Evolutionary conservation across 441 rosid genomes (phyloP).

Genomic region (Daphne laureola): DNA sequence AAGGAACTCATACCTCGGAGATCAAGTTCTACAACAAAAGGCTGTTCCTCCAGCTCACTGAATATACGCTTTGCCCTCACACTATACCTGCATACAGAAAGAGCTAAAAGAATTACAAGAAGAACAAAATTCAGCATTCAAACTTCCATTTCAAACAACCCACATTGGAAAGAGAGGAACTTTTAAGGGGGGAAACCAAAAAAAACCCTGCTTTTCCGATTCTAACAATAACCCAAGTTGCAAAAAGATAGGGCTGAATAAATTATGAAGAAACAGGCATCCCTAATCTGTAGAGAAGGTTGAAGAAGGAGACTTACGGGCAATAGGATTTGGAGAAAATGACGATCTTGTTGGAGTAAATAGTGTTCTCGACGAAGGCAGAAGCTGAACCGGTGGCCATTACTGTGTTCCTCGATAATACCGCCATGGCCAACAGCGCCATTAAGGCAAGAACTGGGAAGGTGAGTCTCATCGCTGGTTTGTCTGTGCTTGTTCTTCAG

Average conservation of each 20-base stretch:
- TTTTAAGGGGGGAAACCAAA: too few relatives aligned
- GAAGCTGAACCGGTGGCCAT: slow-evolving; percentile 45
- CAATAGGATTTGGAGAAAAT: slow-evolving; percentile 78
- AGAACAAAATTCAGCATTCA: neutral
- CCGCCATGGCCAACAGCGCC: slow-evolving; percentile 12
- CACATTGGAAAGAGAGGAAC: neutral
- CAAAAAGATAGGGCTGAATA: neutral
- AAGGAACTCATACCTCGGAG: slow-evolving; percentile 45
- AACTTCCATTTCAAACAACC: slow-evolving; percentile 5
- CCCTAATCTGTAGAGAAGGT: neutral
- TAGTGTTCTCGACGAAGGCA: slow-evolving; percentile 55
- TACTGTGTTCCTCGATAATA: slow-evolving; percentile 12
- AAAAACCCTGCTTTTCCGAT: neutral
- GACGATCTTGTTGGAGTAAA: slow-evolving; percentile 65
- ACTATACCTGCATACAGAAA: slow-evolving; percentile 42
- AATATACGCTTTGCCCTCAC: slow-evolving; percentile 62
- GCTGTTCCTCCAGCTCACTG: slow-evolving; percentile 48
- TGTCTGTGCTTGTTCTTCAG: too few relatives aligned
- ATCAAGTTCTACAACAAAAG: slow-evolving; percentile 81
- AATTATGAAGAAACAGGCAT: neutral
- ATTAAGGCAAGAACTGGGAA: neutral
- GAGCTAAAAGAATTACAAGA: neutral
- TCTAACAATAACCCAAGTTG: neutral
- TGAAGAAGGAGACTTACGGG: slow-evolving; percentile 34
- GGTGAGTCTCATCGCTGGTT: neutral